Evolutionary conservation across 352 stramenopile genomes (phyloP), one percentile per base, ranked within the genome.

Genomic region (Phytophthora fragariaefolia): DNA sequence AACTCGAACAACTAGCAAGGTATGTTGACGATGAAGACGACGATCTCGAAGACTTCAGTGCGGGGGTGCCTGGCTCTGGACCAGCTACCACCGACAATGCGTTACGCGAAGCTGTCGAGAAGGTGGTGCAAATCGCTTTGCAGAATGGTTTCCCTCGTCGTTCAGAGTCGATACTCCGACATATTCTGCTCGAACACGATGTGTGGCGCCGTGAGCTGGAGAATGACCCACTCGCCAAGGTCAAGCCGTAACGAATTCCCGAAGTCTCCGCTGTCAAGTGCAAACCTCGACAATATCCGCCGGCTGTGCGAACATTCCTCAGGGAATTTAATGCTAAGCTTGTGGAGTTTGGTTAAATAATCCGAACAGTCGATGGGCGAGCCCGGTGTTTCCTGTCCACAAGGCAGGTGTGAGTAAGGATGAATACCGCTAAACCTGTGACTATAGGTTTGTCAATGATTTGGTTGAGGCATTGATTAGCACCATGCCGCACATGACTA

Each of bases 291-390:
- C 13, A 43, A 3, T 56, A 65, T 18, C 57, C 57, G 12, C 57
- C 57, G 4, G 18, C 18, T 30, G 23, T 58, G 8, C 57, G 34
- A 9, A 23, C 15, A 20, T 65, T 51, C 15, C 6, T 65, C 0
- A 26, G 20, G 2, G 46, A 65, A 4, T 52, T 57, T 30, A 65
- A 65, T n/a, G 15, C 50, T 2, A 24, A 43, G 8, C 26, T 65
- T 6, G 57, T 58, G 6, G 32, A 58, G 17, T 18, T 65, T 3
- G 57, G 47, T 23, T 58, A 18, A 27, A 36, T 58, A 40, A 40
- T 40, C 34, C 34, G 12, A 15, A 1, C 27, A 51, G 34, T 0
- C 12, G 28, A 23, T 18, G 56, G 30, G 32, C 46, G 4, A 42
- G 53, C 17, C 23, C 54, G n/a, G 54, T 45, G 2, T 18, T 62